Evolutionary conservation across 805 yeast species (phyloP).

Genomic region (Schwanniomyces pseudopolymorphus): DNA sequence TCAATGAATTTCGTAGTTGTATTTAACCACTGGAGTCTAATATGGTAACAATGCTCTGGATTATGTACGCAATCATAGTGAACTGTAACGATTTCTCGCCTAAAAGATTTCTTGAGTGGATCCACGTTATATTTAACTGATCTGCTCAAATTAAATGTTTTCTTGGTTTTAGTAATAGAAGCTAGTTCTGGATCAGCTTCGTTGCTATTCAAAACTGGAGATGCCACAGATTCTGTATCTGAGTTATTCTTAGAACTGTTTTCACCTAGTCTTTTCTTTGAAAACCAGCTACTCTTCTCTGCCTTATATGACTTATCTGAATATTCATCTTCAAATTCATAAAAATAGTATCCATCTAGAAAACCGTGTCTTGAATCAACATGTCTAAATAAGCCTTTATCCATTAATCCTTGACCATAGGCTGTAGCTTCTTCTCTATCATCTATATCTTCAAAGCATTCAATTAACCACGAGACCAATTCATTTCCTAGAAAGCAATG

Average conservation of each 20-base stretch:
- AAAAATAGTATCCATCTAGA: constrained; percentile 91
- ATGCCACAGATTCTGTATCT: constrained; percentile 25
- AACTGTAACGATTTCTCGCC: constrained; percentile 75
- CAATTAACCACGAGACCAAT: constrained; percentile 80
- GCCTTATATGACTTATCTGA: constrained; percentile 28
- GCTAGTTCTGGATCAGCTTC: constrained; percentile 21
- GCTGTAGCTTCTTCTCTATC: constrained; percentile 79
- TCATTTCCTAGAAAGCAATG: constrained; percentile 85
- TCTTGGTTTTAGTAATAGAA: constrained; percentile 21
- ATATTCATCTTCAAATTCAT: constrained; percentile 63
- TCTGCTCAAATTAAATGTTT: constrained; percentile 61
- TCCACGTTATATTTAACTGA: constrained; percentile 73
- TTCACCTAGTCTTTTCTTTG: constrained; percentile 18
- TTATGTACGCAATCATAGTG: constrained; percentile 92
- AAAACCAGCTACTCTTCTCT: constrained; percentile 31
- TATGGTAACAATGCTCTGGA: constrained; percentile 91
- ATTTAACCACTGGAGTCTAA: constrained; percentile 89
- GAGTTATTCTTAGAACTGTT: constrained; percentile 23
- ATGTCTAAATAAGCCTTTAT: constrained; percentile 69
- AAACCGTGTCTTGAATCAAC: constrained; percentile 82
- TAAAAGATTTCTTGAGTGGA: constrained; percentile 64
- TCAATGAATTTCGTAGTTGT: constrained; percentile 69
- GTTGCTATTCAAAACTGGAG: constrained; percentile 20
- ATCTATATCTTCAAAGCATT: constrained; percentile 74
- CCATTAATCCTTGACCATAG: constrained; percentile 79